These are phyloP conservation scores for Albifimbria verrucaria DNA, from an alignment of 2,329 filamentous ascomycete species.

Conservation along the genomic window DNA sequence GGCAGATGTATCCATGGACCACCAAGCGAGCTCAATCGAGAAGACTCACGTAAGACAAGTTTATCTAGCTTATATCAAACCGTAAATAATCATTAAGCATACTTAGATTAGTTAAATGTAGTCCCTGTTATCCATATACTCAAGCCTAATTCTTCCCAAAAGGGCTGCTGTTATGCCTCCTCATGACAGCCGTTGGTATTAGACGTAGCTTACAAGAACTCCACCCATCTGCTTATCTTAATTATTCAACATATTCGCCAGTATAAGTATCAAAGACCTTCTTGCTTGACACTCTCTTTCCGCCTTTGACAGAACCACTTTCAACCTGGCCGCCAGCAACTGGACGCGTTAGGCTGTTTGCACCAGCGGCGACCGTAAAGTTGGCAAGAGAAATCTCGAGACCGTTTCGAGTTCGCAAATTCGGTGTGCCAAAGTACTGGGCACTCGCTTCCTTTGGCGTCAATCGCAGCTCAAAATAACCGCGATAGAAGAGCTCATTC, in stretches of 20 bases:
- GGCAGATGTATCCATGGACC: no score
- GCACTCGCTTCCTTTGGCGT: constrained; percentile 55
- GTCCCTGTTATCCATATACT: no score
- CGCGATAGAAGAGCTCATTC: constrained; percentile 71
- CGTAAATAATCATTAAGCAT: no score
- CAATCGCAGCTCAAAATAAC: constrained; percentile 66
- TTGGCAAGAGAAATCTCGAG: constrained; percentile 67
- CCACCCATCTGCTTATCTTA: no score
- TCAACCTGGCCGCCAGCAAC: constrained; percentile 42
- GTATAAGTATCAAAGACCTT: background rate
- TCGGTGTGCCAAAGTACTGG: constrained; percentile 60
- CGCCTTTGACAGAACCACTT: constrained; percentile 36
- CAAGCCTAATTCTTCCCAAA: no score
- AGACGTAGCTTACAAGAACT: no score
- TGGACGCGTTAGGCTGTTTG: constrained; percentile 50
- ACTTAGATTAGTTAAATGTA: no score
- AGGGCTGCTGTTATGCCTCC: no score
- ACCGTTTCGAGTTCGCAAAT: constrained; percentile 54
- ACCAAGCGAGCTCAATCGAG: no score
- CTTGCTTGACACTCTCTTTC: background rate
- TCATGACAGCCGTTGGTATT: no score
- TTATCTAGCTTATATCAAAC: no score
- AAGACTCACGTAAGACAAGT: no score
- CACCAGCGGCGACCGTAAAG: constrained; percentile 63
- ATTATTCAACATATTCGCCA: background rate